phyloP scores from a whole-genome alignment of 2,329 filamentous ascomycete species.

The Hysterium pulicare region DNA sequence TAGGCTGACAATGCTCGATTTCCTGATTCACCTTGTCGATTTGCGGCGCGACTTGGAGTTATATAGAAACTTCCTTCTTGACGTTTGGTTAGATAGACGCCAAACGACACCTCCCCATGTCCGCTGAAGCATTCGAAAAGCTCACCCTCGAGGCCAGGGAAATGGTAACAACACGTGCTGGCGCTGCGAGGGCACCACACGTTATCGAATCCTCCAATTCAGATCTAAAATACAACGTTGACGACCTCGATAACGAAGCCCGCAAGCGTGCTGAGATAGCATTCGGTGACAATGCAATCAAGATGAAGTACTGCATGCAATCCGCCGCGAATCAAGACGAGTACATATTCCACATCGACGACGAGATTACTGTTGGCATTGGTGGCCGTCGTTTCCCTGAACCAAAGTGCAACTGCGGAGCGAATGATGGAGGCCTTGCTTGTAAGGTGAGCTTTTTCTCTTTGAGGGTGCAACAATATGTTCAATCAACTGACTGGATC shows the following conservation, averaged over 20 bases:
- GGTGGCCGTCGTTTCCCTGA: constrained; percentile 18
- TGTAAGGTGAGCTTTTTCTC: not conserved
- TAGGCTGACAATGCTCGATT: not conserved
- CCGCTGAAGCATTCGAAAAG: constrained; percentile 34
- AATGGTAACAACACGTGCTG: constrained; percentile 38
- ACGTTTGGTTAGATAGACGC: not conserved
- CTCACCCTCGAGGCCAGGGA: constrained; percentile 31
- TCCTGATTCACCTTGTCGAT: not conserved
- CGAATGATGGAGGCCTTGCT: constrained; percentile 28
- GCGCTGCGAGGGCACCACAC: constrained; percentile 29
- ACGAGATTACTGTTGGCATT: constrained; percentile 34
- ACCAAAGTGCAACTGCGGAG: constrained; percentile 34
- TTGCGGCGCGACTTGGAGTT: constrained; percentile 1
- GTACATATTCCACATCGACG: constrained; percentile 33
- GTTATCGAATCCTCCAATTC: constrained; percentile 30
- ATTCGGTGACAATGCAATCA: constrained; percentile 32
- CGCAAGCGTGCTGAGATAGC: constrained; percentile 28
- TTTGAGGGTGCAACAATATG: too few relatives aligned
- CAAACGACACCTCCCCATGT: constrained; percentile 24
- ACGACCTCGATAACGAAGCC: constrained; percentile 26
- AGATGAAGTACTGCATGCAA: constrained; percentile 33
- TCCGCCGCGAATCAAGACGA: constrained; percentile 22
- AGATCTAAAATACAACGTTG: constrained; percentile 34
- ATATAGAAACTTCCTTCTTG: constrained; percentile 1
- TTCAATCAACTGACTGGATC: too few relatives aligned